Percentiles rank a stretch among this genome's conserved stretches.
These are phyloP conservation scores for Meira miltonrushii DNA, from an alignment of 1,284 basidiomycete genomes.

Conservation along the genomic window DNA sequence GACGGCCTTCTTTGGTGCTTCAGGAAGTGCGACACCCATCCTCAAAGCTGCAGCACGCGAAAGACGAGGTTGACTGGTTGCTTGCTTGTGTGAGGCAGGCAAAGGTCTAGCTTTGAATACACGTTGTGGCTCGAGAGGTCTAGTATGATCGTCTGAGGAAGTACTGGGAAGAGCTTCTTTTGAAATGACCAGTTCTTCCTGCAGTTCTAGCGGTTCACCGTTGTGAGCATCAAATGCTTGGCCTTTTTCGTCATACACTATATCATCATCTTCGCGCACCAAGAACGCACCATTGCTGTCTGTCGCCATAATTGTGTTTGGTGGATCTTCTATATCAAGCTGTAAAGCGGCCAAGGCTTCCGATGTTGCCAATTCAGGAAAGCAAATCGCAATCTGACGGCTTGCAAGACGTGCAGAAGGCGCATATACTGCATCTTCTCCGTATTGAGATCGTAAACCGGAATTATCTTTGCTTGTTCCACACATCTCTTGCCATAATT, in stretches of 20 bases:
- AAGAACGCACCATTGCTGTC: conserved; percentile 9
- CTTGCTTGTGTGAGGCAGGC: conserved; percentile 61
- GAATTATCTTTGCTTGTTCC: conserved; percentile 6
- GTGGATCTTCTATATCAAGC: conserved; percentile 4
- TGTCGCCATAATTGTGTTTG: neutral
- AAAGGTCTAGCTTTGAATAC: conserved; percentile 69
- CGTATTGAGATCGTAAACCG: conserved; percentile 14
- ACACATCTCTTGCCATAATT: conserved; percentile 17
- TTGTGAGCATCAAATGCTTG: conserved; percentile 16
- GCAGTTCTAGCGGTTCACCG: conserved; percentile 14
- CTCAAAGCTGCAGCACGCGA: conserved; percentile 72
- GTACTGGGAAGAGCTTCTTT: neutral
- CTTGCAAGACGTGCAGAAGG: conserved; percentile 14
- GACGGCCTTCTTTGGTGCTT: conserved; percentile 11
- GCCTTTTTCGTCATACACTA: conserved; percentile 19
- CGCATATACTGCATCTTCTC: conserved; percentile 29
- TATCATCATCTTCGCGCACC: conserved; percentile 11
- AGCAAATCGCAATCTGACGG: conserved; percentile 27
- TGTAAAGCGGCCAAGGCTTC: conserved; percentile 11
- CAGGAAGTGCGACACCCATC: conserved; percentile 45
- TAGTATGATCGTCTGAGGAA: neutral
- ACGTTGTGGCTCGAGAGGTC: conserved; percentile 9
- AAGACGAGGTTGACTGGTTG: conserved; percentile 70
- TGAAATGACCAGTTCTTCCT: conserved; percentile 12
- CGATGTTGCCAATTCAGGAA: conserved; percentile 20